A percentile compares a stretch with the other conserved stretches of the same genome.
Evolutionary conservation across 345 rosid genomes (phyloP).

Genomic region (Syzygium aqueum): DNA sequence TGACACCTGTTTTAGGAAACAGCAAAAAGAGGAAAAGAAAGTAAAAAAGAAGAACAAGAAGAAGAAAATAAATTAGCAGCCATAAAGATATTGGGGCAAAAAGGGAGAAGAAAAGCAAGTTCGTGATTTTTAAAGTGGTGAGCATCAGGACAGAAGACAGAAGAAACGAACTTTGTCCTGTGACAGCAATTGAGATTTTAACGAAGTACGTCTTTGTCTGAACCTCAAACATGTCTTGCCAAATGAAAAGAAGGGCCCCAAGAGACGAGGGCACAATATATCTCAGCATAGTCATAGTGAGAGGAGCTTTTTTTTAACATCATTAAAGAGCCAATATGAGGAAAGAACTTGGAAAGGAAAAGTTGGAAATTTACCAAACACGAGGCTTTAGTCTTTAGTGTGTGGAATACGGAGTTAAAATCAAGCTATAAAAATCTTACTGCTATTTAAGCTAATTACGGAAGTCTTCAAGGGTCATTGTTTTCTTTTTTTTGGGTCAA

Average conservation of each 20-base stretch:
- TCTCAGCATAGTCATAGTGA: not conserved
- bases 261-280: not conserved
- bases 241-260: not conserved
- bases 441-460: not conserved
- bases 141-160: not conserved
- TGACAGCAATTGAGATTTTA: not conserved
- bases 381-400: not conserved
- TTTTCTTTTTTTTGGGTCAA: no score
- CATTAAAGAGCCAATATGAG: not conserved
- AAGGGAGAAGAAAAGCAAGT: not conserved
- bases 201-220: not conserved
- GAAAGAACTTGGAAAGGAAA: not conserved
- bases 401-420: not conserved
- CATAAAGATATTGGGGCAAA: not conserved
- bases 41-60: no score
- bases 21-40: not conserved
- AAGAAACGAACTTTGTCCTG: not conserved
- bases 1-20: not conserved
- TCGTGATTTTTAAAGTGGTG: not conserved
- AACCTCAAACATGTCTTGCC: not conserved
- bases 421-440: not conserved
- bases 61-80: not conserved
- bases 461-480: not conserved
- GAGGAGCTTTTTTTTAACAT: not conserved
- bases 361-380: not conserved